phyloP scores from a whole-genome alignment of 2,329 filamentous ascomycete species.

The Akanthomyces dipterigenus region DNA sequence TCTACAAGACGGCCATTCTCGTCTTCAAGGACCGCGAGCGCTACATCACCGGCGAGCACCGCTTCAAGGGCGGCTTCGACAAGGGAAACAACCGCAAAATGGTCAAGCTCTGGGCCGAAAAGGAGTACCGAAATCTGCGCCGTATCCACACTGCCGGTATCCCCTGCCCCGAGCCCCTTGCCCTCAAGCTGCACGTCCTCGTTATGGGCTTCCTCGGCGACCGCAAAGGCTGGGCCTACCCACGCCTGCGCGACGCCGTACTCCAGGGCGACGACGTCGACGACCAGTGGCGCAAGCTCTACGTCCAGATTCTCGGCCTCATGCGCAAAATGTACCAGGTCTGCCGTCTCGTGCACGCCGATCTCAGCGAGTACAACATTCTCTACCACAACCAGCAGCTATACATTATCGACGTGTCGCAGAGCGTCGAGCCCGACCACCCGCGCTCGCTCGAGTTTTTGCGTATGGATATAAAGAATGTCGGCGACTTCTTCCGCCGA shows the following conservation, averaged over 20 bases:
- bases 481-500: slow-evolving; percentile 83
- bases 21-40: slow-evolving; percentile 97
- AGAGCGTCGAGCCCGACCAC: slow-evolving; percentile 95
- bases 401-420: slow-evolving; percentile 95
- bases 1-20: slow-evolving; percentile 97
- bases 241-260: slow-evolving; percentile 79
- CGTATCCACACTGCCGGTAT: slow-evolving; percentile 79
- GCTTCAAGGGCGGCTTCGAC: slow-evolving; percentile 85
- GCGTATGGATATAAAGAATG: slow-evolving; percentile 97
- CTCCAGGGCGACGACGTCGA: slow-evolving; percentile 63
- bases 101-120: slow-evolving; percentile 98
- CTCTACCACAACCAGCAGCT: slow-evolving; percentile 77
- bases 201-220: slow-evolving; percentile 93
- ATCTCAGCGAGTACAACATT: slow-evolving; percentile 97
- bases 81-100: slow-evolving; percentile 94
- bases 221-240: slow-evolving; percentile 78
- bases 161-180: slow-evolving; percentile 81
- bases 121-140: slow-evolving; percentile 91
- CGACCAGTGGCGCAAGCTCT: slow-evolving; percentile 68
- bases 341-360: slow-evolving; percentile 87
- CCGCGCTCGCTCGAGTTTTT: slow-evolving; percentile 87
- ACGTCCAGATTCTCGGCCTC: slow-evolving; percentile 75
- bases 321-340: slow-evolving; percentile 93
- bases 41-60: slow-evolving; percentile 90
- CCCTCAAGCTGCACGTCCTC: slow-evolving; percentile 86